Evolutionary conservation across 2,329 filamentous ascomycete genomes (phyloP), one percentile per base, ranked within the genome.

Genomic region (Neobulgaria alba): DNA sequence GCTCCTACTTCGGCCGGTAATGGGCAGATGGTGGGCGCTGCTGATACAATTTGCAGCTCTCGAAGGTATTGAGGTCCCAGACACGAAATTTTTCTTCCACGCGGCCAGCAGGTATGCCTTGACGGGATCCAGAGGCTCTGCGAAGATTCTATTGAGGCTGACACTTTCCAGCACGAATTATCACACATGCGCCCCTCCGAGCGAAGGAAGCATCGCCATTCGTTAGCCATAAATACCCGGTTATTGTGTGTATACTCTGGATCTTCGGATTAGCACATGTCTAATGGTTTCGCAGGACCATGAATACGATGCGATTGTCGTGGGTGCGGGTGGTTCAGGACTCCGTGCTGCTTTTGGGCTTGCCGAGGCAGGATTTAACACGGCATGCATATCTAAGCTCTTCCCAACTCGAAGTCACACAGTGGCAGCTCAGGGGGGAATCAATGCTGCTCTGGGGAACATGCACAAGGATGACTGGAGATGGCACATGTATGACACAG

Each of bases 401-500:
- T 53, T 53, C 41, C 85, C 85, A 36, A 92, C 85, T 38, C 74
- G 85, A 72, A 82, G 76, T 63, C 85, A 92, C 67, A 92, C 85
- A 7, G 85, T 92, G 56, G 85, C 85, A 43, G 79, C 79, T 30
- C 79, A 83, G 65, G 85, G 85, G 61, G 85, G 85, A 60, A 90
- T 92, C 72, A 92, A 92, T 64, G 85, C 85, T 42, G 85, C 85
- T 38, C 73, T 92, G 42, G 85, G 85, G 61, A 95, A 94, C 71
- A 95, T 95, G 89, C 88, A 95, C 74, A 79, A 90, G 72, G 89
- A 95, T 60, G 88, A 95, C 70, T 95, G 89, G 89, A 81, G 88
- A 73, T 95, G 89, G 89, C 89, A 95, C 70, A 95, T 95, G 89
- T 95, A 95, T 73, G 89, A 95, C 66, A 95, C 89, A 32, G 89